Conservation (phyloP, 176 grass and related monocot species). For the Carex littledalei region DNA sequence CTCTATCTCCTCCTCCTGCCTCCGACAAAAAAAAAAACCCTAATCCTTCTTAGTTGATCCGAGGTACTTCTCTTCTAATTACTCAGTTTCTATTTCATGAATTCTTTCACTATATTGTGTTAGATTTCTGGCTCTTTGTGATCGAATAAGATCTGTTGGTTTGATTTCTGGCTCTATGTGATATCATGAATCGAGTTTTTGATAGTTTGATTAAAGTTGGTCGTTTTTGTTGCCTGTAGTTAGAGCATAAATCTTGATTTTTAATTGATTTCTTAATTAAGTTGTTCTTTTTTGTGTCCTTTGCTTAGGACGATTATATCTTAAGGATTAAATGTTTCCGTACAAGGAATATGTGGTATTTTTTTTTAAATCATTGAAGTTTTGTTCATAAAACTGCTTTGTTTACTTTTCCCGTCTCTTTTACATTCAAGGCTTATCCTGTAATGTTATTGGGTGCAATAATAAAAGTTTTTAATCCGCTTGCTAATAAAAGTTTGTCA, state of each 20-base stretch:
- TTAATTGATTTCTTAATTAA: not conserved
- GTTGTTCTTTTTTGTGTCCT: not conserved
- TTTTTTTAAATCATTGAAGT: not conserved
- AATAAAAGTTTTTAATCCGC: too few species aligned
- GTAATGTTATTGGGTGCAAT: too few species aligned
- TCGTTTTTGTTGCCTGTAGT: not conserved
- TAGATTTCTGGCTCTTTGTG: not conserved
- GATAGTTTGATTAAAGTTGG: not conserved
- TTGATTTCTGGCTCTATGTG: not conserved
- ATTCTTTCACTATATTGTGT: not conserved
- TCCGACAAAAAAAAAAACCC: too few species aligned
- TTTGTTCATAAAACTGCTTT: not conserved
- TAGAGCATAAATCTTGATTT: not conserved
- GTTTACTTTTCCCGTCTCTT: not conserved
- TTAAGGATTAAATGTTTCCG: not conserved
- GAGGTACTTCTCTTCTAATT: conserved; percentile 7
- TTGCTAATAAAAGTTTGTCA: not conserved
- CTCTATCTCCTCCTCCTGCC: not conserved
- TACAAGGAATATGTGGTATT: not conserved
- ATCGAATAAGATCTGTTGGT: not conserved
- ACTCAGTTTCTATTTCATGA: not conserved
- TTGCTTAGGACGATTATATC: not conserved
- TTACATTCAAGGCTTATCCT: not conserved
- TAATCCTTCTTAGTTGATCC: not conserved
- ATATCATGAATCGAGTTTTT: not conserved